Evolutionary conservation across 2,329 filamentous ascomycete genomes (phyloP).

Genomic region (Stachybotrys echinatus): DNA sequence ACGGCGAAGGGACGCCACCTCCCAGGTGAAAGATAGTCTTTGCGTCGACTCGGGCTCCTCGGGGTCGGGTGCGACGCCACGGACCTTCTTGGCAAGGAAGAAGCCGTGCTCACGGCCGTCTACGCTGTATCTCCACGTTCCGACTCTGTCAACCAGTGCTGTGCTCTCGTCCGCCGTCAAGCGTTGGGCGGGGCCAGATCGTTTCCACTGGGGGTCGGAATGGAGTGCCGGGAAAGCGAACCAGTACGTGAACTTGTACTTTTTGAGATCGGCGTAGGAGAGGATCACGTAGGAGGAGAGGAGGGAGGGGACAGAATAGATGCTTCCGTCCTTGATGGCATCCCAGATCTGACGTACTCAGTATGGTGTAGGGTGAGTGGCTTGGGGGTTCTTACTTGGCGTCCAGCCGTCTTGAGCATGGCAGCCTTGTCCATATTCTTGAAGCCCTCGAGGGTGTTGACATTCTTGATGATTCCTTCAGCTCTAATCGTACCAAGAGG

Average conservation of each 20-base stretch:
- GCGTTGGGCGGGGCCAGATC: slow-evolving; percentile 45
- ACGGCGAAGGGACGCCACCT: slow-evolving; percentile 66
- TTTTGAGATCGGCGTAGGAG: slow-evolving; percentile 93
- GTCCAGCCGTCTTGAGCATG: slow-evolving; percentile 72
- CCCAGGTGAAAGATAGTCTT: slow-evolving; percentile 67
- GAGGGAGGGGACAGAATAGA: slow-evolving; percentile 90
- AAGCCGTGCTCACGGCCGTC: slow-evolving; percentile 88
- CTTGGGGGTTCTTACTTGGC: slow-evolving; percentile 58
- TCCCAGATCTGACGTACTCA: slow-evolving; percentile 75
- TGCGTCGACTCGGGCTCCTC: slow-evolving; percentile 36
- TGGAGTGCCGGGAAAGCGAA: slow-evolving; percentile 94
- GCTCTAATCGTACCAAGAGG: slow-evolving; percentile 71
- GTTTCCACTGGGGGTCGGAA: slow-evolving; percentile 78
- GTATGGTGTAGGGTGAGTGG: neutral
- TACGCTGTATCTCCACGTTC: slow-evolving; percentile 80
- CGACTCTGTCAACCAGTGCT: slow-evolving; percentile 72
- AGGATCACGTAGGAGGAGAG: slow-evolving; percentile 84
- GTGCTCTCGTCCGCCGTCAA: slow-evolving; percentile 68
- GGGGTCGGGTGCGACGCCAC: slow-evolving; percentile 34
- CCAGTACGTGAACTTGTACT: slow-evolving; percentile 97
- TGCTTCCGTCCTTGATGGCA: slow-evolving; percentile 91
- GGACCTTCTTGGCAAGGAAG: slow-evolving; percentile 82
- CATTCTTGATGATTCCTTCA: slow-evolving; percentile 91
- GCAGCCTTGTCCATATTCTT: slow-evolving; percentile 73
- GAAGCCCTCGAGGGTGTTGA: slow-evolving; percentile 94